Conservation (phyloP, 352 stramenopile species). For the Phytophthora foliorum region DNA sequence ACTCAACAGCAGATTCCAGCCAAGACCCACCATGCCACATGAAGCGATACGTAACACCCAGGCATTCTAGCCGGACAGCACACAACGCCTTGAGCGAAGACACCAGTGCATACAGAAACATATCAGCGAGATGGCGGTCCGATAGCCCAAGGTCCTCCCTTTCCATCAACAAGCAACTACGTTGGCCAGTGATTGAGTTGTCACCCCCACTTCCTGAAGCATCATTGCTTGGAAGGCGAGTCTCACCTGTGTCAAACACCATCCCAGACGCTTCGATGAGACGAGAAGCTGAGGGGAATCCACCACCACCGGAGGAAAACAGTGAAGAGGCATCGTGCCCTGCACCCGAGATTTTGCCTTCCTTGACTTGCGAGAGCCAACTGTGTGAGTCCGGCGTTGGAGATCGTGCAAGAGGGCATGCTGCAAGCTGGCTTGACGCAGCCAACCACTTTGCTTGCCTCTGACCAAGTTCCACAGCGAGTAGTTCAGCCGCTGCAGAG, state of each 20-base stretch:
- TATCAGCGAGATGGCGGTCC: slow-evolving; percentile 51
- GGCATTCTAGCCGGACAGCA: slow-evolving; percentile 61
- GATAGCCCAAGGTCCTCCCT: slow-evolving; percentile 58
- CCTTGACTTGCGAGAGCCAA: slow-evolving; percentile 77
- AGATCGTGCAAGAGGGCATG: slow-evolving; percentile 59
- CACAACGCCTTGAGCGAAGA: slow-evolving; percentile 65
- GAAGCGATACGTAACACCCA: slow-evolving; percentile 59
- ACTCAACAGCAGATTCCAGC: slow-evolving; percentile 69
- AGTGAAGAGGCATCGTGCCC: slow-evolving; percentile 58
- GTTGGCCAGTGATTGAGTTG: slow-evolving; percentile 18
- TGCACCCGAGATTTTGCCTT: slow-evolving; percentile 83
- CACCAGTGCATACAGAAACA: slow-evolving; percentile 70
- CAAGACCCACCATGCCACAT: slow-evolving; percentile 68
- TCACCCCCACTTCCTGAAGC: slow-evolving; percentile 13
- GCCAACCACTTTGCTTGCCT: slow-evolving; percentile 77
- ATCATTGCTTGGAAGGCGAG: slow-evolving; percentile 28
- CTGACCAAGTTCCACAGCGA: slow-evolving; percentile 38
- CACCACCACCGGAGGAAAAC: slow-evolving; percentile 23
- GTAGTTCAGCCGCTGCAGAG: slow-evolving; percentile 33
- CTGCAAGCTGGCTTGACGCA: slow-evolving; percentile 72
- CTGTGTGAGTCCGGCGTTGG: slow-evolving; percentile 74
- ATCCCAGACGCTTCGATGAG: slow-evolving; percentile 50
- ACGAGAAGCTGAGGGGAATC: slow-evolving; percentile 45
- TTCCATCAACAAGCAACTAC: slow-evolving; percentile 48
- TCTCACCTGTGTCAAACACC: slow-evolving; percentile 52